Base-by-base conservation (phyloP, 257 asterid genomes). In the Penstemon davidsonii region DNA sequence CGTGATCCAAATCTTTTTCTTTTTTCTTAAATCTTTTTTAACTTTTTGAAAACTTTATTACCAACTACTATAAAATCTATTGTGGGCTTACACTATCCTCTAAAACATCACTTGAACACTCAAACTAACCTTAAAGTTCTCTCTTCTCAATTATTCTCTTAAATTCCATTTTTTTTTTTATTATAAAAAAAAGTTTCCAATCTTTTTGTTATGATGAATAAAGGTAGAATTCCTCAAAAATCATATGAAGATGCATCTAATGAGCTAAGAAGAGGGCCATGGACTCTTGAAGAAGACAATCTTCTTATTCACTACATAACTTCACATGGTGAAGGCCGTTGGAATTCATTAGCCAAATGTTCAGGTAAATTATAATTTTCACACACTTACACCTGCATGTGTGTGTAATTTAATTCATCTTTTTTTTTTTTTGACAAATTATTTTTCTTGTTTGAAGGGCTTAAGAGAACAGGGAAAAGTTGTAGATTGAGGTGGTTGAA, bases 401-500 rank as follows among this genome's bases (percentile, higher is more conserved):
- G 65, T 38, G 76, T 64, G 37, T 8, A 43, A 9, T 64, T 45
- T 45, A 25, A 25, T 51, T 10, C 2, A 47, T 47, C 36, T 6
- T 36, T 8, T 33, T 15, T 25, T 59, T 45, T 40, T 39, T 59
- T 9, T 10, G 12, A 33, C 37, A 25, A 41, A 0, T 60, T 18
- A 13, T 25, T 5, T 57, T 63, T 76, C 51, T 40, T 4, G 0
- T 3, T 39, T 59, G 41, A 25, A 91, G 97, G 97, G 68, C 83
- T 88, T 8, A 91, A 81, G 73, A 88, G 97, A 73, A 88, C 91
- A 9, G 97, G 97, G 56, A 91, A 91, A 60, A 91, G 97, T 55
- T 91, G 96, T 80, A 86, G 97, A 70, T 45, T 91, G 63, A 83
- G 97, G 68, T 91, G 97, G 97, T 60, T 91, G 67, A 91, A 91